phyloP scores from a whole-genome alignment of 805 yeast species.

The Zygoascus bituminiphila region DNA sequence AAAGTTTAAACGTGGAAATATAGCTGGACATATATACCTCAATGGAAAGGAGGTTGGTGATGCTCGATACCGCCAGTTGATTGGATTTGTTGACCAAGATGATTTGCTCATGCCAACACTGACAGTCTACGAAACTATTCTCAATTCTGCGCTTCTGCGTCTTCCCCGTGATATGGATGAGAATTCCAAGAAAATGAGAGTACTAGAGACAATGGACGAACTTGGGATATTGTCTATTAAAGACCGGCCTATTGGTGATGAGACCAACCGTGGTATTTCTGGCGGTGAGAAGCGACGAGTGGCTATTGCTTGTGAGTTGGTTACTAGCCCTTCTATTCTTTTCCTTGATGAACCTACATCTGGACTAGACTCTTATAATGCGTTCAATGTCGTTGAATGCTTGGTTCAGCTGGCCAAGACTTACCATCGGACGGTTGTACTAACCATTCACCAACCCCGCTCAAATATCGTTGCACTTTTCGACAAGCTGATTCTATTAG shows the following conservation, averaged over 20 bases:
- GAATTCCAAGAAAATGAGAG: constrained; percentile 66
- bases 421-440: constrained; percentile 78
- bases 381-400: constrained; percentile 81
- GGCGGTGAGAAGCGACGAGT: constrained; percentile 92
- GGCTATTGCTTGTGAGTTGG: constrained; percentile 88
- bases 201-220: constrained; percentile 75
- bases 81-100: constrained; percentile 96
- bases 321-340: constrained; percentile 76
- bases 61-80: constrained; percentile 51
- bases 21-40: constrained; percentile 58
- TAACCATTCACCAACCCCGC: constrained; percentile 96
- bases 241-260: constrained; percentile 82
- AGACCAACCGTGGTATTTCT: constrained; percentile 82
- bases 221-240: constrained; percentile 74
- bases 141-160: constrained; percentile 82
- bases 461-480: constrained; percentile 89
- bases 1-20: constrained; percentile 69
- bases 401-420: constrained; percentile 71
- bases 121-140: constrained; percentile 91
- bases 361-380: constrained; percentile 90
- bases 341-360: constrained; percentile 92
- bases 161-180: constrained; percentile 76
- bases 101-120: constrained; percentile 84
- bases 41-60: constrained; percentile 48
- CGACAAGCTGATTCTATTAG: constrained; percentile 69